Evolutionary conservation across 2,329 filamentous ascomycete species (phyloP).

Genomic region (Exophiala sideris): DNA sequence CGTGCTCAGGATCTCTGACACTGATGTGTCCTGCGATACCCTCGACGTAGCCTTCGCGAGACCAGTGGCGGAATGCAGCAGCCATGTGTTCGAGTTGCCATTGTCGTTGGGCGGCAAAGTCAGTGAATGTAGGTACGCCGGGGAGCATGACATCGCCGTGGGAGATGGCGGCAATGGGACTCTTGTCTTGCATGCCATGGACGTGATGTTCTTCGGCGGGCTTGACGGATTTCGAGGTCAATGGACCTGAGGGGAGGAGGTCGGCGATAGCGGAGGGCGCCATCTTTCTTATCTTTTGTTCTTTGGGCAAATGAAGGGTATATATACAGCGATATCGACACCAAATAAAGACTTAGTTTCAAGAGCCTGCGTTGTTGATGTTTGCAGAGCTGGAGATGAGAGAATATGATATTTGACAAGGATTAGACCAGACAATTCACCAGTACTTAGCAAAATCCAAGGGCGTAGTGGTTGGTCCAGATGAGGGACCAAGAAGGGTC

Average conservation of each 20-base stretch:
- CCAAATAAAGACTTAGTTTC: too few relatives aligned
- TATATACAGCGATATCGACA: not conserved
- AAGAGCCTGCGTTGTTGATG: too few relatives aligned
- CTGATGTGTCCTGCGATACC: slow-evolving; percentile 68
- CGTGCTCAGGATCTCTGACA: slow-evolving; percentile 63
- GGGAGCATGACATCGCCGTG: slow-evolving; percentile 28
- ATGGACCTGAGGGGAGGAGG: slow-evolving; percentile 12
- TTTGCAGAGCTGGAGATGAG: too few relatives aligned
- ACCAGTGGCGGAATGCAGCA: slow-evolving; percentile 65
- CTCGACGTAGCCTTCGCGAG: slow-evolving; percentile 63
- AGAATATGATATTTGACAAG: too few relatives aligned
- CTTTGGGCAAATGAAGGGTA: not conserved
- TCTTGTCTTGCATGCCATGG: slow-evolving; percentile 29
- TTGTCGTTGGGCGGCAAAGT: slow-evolving; percentile 55
- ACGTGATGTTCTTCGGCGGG: slow-evolving; percentile 24
- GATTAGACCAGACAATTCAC: too few relatives aligned
- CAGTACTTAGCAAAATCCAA: too few relatives aligned
- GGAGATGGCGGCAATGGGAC: slow-evolving; percentile 28
- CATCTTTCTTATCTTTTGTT: slow-evolving; percentile 12
- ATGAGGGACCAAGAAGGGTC: too few relatives aligned
- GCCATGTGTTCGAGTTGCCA: slow-evolving; percentile 67
- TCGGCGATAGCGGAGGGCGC: slow-evolving; percentile 25
- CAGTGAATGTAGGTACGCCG: slow-evolving; percentile 53
- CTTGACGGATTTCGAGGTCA: slow-evolving; percentile 15
- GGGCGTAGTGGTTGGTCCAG: too few relatives aligned